Percentiles rank a stretch among this genome's conserved stretches.
These are phyloP conservation scores for Jamesozyma rosinii DNA, from an alignment of 805 yeast genomes.

Conservation along the genomic window DNA sequence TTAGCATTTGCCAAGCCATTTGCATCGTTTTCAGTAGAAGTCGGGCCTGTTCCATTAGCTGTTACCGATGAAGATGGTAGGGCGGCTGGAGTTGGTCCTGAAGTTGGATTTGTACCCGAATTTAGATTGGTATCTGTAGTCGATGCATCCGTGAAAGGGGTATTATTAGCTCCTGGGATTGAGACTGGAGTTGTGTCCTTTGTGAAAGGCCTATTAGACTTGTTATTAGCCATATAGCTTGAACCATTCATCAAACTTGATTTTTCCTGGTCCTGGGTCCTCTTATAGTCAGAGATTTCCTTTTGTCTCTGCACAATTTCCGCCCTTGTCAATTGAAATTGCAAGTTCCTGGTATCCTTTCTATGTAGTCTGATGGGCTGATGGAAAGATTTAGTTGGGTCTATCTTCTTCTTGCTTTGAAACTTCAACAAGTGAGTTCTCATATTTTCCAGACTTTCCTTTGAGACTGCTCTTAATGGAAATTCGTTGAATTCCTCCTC, in stretches of 20 bases:
- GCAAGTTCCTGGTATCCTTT: constrained; percentile 86
- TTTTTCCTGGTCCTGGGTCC: constrained; percentile 32
- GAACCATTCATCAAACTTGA: neutral
- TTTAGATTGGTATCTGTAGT: neutral
- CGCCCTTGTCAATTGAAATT: constrained; percentile 70
- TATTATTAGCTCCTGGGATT: neutral
- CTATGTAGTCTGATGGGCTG: constrained; percentile 83
- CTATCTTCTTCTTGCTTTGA: constrained; percentile 61
- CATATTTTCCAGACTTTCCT: constrained; percentile 60
- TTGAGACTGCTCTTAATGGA: constrained; percentile 58
- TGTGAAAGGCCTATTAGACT: constrained; percentile 1
- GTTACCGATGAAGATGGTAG: neutral
- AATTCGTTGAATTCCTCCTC: constrained; percentile 31
- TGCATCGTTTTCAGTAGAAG: neutral
- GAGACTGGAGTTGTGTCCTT: constrained; percentile 1
- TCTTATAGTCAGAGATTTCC: constrained; percentile 36
- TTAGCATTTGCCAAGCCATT: neutral
- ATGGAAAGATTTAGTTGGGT: constrained; percentile 61
- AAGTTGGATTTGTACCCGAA: neutral
- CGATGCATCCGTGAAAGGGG: neutral
- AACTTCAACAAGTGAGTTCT: constrained; percentile 77
- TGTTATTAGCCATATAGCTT: neutral
- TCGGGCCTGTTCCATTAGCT: neutral
- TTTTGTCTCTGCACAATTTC: constrained; percentile 59
- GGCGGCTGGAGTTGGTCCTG: neutral